Evolutionary conservation across 768 basidiomycete species (phyloP).

Genomic region (Kwoniella dejecticola): DNA sequence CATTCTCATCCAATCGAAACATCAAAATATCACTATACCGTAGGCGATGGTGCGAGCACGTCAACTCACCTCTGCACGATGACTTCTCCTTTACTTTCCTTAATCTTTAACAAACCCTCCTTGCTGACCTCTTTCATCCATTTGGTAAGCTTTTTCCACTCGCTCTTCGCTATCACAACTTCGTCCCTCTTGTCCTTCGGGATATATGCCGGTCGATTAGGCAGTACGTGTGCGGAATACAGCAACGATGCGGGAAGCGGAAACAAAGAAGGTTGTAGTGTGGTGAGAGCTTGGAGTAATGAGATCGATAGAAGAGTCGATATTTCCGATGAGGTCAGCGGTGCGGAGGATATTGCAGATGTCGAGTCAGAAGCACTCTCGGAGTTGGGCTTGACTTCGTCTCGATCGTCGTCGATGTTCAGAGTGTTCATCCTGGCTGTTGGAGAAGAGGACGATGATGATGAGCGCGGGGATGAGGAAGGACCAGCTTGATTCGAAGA

Average conservation of each 20-base stretch:
- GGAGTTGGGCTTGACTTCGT: too few species aligned
- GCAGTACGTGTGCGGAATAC: constrained; percentile 75
- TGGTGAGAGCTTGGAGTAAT: constrained; percentile 39
- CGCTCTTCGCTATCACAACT: constrained; percentile 69
- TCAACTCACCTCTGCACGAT: constrained; percentile 55
- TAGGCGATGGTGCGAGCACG: neutral
- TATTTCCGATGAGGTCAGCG: constrained; percentile 31
- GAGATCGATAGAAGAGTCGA: constrained; percentile 42
- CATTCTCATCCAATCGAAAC: neutral
- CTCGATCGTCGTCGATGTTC: constrained; percentile 5
- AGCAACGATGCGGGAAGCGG: constrained; percentile 76
- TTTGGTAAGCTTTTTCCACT: constrained; percentile 74
- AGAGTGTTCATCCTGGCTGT: neutral
- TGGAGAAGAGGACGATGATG: constrained; percentile 3
- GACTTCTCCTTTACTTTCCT: constrained; percentile 61
- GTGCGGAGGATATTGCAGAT: constrained; percentile 6
- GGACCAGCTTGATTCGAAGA: neutral
- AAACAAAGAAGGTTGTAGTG: constrained; percentile 63
- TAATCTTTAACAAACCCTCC: constrained; percentile 69
- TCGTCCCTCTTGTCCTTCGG: constrained; percentile 49
- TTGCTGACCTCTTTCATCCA: constrained; percentile 81
- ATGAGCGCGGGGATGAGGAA: constrained; percentile 7
- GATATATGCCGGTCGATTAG: constrained; percentile 73
- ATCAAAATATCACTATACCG: too few species aligned
- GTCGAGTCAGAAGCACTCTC: neutral